A percentile compares a stretch with the other conserved stretches of the same genome.
Evolutionary conservation across 345 rosid genomes (phyloP).

Genomic region (Durio zibethinus): DNA sequence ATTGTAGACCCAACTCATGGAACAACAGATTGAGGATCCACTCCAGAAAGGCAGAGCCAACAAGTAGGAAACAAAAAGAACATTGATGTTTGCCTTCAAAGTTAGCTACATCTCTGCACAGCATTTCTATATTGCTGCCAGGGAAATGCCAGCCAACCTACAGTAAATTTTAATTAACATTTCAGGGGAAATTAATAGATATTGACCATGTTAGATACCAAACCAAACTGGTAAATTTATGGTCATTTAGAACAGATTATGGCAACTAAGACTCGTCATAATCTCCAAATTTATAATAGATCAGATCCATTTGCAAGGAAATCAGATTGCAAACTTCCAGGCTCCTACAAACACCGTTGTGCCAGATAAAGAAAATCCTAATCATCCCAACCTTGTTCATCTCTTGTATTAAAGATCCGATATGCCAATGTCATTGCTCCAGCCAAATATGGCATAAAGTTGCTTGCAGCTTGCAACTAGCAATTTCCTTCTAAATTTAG

Average conservation of each 20-base stretch:
- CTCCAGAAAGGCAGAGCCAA: background rate
- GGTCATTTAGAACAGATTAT: background rate
- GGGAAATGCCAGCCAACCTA: too few species aligned
- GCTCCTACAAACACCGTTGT: background rate
- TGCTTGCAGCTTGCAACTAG: background rate
- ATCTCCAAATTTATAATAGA: background rate
- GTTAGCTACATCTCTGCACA: background rate
- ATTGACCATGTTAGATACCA: too few species aligned
- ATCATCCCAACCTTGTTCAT: background rate
- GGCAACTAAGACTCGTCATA: background rate
- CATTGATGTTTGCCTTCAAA: background rate
- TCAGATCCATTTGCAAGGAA: background rate
- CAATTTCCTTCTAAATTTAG: background rate
- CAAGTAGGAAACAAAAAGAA: background rate
- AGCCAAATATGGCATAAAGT: background rate
- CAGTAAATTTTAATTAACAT: background rate
- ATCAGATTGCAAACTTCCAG: background rate
- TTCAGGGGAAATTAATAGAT: too few species aligned
- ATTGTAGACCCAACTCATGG: background rate
- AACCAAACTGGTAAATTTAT: too few species aligned
- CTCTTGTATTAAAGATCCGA: background rate
- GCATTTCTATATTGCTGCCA: background rate
- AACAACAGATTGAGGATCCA: background rate
- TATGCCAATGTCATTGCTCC: background rate
- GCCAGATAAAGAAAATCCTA: background rate